Conservation (phyloP, 345 rosid genomes). For the Reutealis trisperma region DNA sequence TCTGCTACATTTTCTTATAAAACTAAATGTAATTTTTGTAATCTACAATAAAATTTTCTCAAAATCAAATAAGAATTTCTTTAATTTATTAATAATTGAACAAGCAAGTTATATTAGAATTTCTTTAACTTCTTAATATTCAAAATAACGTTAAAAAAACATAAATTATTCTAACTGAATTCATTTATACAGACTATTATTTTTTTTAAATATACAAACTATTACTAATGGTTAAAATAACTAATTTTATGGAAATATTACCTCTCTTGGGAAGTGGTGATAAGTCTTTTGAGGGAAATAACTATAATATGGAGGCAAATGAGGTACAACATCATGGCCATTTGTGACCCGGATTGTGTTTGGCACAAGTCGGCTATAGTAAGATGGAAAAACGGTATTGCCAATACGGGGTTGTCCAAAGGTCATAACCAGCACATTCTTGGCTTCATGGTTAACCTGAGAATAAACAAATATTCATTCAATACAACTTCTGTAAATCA, state of each 20-base stretch:
- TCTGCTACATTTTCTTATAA: no score
- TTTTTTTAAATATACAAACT: no score
- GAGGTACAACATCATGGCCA: constrained; percentile 89
- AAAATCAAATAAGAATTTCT: no score
- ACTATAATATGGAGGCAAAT: constrained; percentile 79
- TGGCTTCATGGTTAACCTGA: constrained; percentile 70
- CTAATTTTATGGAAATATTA: constrained; percentile 33
- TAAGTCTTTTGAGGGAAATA: constrained; percentile 83
- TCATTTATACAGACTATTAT: no score
- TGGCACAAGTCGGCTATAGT: constrained; percentile 65
- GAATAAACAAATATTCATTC: constrained; percentile 15
- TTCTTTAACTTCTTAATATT: no score
- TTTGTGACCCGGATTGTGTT: constrained; percentile 73
- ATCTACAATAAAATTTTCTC: no score
- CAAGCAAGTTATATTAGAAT: no score
- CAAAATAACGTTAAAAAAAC: no score
- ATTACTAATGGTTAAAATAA: no score
- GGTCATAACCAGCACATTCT: constrained; percentile 70
- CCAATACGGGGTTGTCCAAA: constrained; percentile 99
- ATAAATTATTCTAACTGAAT: no score
- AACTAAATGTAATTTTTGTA: no score
- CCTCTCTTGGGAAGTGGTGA: constrained; percentile 98
- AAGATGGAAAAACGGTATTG: constrained; percentile 80
- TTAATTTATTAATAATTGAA: no score
- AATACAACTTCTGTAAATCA: not conserved